phyloP scores from a whole-genome alignment of 495 filamentous ascomycete species.

The Xylaria venustula region DNA sequence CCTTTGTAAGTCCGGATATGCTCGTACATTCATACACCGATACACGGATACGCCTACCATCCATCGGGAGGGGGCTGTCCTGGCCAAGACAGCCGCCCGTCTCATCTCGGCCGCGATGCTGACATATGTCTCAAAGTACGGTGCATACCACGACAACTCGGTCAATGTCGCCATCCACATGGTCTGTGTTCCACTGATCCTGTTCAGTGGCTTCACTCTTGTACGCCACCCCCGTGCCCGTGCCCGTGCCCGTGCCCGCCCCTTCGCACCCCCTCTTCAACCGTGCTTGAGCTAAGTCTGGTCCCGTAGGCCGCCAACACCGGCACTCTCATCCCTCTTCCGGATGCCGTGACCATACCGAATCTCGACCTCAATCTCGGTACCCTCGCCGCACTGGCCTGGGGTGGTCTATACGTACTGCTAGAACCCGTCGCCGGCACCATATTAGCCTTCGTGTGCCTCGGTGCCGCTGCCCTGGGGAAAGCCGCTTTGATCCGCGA shows the following conservation, averaged over 20 bases:
- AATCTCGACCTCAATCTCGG: conserved; percentile 80
- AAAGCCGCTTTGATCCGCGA: conserved; percentile 73
- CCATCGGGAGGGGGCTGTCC: neutral
- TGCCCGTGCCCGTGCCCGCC: neutral
- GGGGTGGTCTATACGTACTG: conserved; percentile 79
- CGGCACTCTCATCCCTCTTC: conserved; percentile 68
- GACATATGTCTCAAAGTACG: conserved; percentile 62
- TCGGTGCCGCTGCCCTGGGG: conserved; percentile 66
- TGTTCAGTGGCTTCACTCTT: conserved; percentile 76
- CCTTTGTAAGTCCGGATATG: conserved; percentile 47
- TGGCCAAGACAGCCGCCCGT: neutral
- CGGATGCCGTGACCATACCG: conserved; percentile 64
- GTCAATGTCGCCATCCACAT: conserved; percentile 92
- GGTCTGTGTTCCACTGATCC: conserved; percentile 78
- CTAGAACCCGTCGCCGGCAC: conserved; percentile 90
- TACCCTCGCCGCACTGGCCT: conserved; percentile 67
- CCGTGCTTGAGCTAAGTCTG: conserved; percentile 13
- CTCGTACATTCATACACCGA: too few relatives aligned
- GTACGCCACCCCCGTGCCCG: conserved; percentile 46
- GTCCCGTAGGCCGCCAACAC: conserved; percentile 67
- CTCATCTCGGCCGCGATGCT: too few relatives aligned
- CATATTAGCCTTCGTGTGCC: conserved; percentile 67
- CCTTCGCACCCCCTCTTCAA: neutral
- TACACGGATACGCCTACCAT: neutral
- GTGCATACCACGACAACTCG: conserved; percentile 85